A percentile compares a stretch with the other conserved stretches of the same genome.
Conservation (phyloP, 352 stramenopile genomes). For the Phytophthora sp. region DNA sequence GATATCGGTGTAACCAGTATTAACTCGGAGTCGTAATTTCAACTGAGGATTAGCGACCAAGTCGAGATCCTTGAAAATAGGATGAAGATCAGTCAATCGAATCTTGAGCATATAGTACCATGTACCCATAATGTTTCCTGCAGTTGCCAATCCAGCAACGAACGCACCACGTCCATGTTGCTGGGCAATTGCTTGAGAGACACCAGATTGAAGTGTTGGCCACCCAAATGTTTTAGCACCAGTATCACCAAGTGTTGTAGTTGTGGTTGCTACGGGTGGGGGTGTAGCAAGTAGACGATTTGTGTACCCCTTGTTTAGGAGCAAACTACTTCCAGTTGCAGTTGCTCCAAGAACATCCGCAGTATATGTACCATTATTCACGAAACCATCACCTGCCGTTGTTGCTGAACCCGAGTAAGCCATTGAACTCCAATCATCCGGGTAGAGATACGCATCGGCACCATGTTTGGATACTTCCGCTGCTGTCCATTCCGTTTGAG, state of each 20-base stretch:
- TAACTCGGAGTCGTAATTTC: background rate
- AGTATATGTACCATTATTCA: background rate
- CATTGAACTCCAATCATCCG: background rate
- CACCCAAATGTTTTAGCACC: background rate
- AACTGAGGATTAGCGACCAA: background rate
- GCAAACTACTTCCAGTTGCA: no score
- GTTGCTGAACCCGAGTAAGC: background rate
- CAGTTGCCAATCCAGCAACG: background rate
- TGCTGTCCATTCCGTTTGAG: background rate
- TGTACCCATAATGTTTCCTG: background rate
- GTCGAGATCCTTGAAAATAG: background rate
- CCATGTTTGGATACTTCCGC: conserved; percentile 1
- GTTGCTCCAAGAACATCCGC: background rate
- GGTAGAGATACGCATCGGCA: background rate
- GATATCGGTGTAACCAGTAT: background rate
- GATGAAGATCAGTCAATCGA: background rate
- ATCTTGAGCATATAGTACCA: conserved; percentile 8
- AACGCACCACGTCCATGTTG: background rate
- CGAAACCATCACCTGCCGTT: background rate
- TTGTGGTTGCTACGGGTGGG: background rate
- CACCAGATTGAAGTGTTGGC: background rate
- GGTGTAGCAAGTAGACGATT: background rate
- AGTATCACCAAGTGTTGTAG: no score
- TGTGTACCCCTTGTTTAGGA: background rate
- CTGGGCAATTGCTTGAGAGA: background rate